These are phyloP conservation scores for Globisporangium heterothallicum DNA, from an alignment of 352 stramenopile genomes.

Conservation along the genomic window DNA sequence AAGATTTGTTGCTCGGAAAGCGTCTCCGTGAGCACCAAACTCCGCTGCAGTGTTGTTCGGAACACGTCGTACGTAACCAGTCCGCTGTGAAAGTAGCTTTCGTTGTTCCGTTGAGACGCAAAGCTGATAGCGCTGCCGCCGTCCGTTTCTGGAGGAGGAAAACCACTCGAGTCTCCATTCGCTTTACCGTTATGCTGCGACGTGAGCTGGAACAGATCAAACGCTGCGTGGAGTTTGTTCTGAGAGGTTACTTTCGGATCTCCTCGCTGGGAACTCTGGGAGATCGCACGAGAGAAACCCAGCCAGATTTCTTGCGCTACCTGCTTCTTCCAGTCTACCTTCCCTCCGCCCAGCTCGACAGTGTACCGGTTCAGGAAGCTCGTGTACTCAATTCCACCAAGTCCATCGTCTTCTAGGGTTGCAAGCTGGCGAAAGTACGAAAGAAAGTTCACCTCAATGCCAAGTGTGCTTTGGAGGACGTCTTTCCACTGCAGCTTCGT, in stretches of 20 bases:
- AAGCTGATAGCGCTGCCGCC: slow-evolving; percentile 21
- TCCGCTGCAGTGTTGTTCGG: slow-evolving; percentile 58
- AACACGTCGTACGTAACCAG: slow-evolving; percentile 79
- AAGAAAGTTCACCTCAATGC: slow-evolving; percentile 58
- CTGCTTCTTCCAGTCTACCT: slow-evolving; percentile 62
- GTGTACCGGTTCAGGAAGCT: slow-evolving; percentile 74
- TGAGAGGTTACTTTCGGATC: slow-evolving; percentile 45
- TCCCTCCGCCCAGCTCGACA: slow-evolving; percentile 49
- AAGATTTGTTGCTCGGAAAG: slow-evolving; percentile 90
- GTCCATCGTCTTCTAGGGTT: slow-evolving; percentile 26
- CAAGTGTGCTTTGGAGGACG: slow-evolving; percentile 47
- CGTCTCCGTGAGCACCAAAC: slow-evolving; percentile 42
- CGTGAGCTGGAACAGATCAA: slow-evolving; percentile 54
- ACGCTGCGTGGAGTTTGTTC: slow-evolving; percentile 65
- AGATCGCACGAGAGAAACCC: slow-evolving; percentile 56
- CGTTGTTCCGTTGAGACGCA: slow-evolving; percentile 30
- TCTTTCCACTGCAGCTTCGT: slow-evolving; percentile 71
- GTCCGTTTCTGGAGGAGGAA: not conserved
- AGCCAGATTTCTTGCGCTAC: slow-evolving; percentile 68
- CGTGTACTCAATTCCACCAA: slow-evolving; percentile 55
- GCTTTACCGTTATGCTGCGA: not conserved
- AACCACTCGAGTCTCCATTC: not conserved
- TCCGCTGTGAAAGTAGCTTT: slow-evolving; percentile 43
- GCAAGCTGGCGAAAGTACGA: slow-evolving; percentile 70
- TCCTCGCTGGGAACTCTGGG: slow-evolving; percentile 26